Base-by-base conservation (phyloP, 2,329 filamentous ascomycete genomes). In the Clathrospora elynae region DNA sequence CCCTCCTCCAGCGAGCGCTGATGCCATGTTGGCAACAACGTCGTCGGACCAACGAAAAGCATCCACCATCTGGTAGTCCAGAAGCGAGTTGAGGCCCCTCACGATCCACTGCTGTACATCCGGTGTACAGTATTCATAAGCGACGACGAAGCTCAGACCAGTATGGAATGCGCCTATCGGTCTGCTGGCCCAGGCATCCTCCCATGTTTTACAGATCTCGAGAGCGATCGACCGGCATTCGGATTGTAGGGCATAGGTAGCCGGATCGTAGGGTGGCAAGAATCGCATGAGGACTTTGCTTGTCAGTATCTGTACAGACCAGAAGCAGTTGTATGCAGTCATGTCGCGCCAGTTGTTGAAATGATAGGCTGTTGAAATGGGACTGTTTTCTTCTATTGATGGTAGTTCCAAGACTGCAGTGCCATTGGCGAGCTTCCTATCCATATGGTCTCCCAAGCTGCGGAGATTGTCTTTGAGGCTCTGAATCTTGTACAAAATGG, bases 181-280 rank as follows among this genome's bases (percentile, higher is more conserved):
- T 13, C 57, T 61, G 10, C 51, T 62, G 18, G 54, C 52, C 63
- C 62, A 68, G 2, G 65, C 62, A 42, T 63, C 58, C 41, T 68
- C 64, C 64, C 64, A 68, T 8, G 61, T 66, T 44, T 66, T 66
- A 49, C 64, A 67, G 3, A 68, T 66, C 12, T 68, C 55, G 2
- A 58, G 35, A 8, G 62, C 61, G 10, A 65, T 23, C 13, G 45
- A 50, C 6, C 55, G 61, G 24, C 54, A 64, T 36, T 67, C 62
- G 6, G 55, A 51, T 46, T 66, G 55, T 1, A 68, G 31, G 5
- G 40, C 47, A 34, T 57, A 56, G 24, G 51, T 36, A 4, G 38
- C 37, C 5, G 58, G 53, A 25, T 64, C 53, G 23, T 41, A 58
- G 2, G 53, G 45, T n/a, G 57, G 55, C 1, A 67, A 51, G 1